phyloP scores from a whole-genome alignment of 2,329 filamentous ascomycete species.

The Colletotrichum sublineola region DNA sequence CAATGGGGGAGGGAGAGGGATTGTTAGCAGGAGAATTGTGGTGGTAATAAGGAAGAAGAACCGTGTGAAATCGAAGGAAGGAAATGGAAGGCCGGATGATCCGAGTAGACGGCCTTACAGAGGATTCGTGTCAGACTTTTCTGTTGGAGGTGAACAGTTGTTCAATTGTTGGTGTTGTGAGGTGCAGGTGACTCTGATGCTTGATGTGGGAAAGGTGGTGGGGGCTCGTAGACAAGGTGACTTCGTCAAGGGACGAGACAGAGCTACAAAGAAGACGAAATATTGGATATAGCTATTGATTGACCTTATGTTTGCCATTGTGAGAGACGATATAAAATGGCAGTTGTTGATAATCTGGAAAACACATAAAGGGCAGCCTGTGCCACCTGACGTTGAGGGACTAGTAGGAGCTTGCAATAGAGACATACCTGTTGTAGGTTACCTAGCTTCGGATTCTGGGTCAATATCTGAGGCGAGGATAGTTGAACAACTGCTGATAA shows the following conservation, averaged over 20 bases:
- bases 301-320: background rate
- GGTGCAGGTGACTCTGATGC: background rate
- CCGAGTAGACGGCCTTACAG: background rate
- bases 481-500: background rate
- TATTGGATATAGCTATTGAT: background rate
- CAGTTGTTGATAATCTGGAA: background rate
- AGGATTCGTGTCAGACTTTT: background rate
- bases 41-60: background rate
- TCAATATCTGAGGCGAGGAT: background rate
- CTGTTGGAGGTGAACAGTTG: background rate
- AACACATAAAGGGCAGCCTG: background rate
- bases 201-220: background rate
- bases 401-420: too few species aligned
- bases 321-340: background rate
- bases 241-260: background rate
- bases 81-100: background rate
- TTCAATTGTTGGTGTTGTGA: background rate
- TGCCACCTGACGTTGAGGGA: background rate
- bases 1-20: background rate
- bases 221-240: background rate
- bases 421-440: background rate
- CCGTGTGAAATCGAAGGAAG: background rate
- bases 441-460: background rate
- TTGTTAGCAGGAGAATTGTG: background rate
- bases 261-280: background rate